These are phyloP conservation scores for Orychophragmus violaceus DNA, from an alignment of 345 rosid species.

Conservation along the genomic window DNA sequence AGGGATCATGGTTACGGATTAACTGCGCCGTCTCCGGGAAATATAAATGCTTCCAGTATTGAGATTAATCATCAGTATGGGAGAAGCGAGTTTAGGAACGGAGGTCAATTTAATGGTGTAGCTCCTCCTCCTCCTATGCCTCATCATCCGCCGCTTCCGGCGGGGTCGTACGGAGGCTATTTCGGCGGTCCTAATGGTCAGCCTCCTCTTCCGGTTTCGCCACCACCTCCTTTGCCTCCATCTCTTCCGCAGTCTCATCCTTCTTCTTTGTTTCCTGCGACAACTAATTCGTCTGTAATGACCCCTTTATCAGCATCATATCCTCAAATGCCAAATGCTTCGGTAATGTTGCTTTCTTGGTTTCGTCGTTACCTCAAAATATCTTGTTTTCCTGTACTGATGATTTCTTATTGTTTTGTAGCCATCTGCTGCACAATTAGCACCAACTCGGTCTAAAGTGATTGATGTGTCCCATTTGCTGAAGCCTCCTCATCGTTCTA, in stretches of 20 bases:
- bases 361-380: neutral
- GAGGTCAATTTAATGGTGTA: conserved; percentile 15
- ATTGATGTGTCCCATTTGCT: conserved; percentile 69
- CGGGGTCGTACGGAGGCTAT: conserved; percentile 25
- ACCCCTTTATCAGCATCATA: conserved; percentile 13
- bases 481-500: conserved; percentile 54
- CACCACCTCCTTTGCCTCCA: conserved; percentile 61
- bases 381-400: conserved; percentile 21
- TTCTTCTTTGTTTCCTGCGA: conserved; percentile 54
- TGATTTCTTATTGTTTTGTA: conserved; percentile 24
- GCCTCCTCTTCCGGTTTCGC: conserved; percentile 59
- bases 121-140: conserved; percentile 21
- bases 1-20: conserved; percentile 64
- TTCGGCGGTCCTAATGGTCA: conserved; percentile 24
- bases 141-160: no score
- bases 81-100: no score
- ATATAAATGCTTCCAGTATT: conserved; percentile 22
- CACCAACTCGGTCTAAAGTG: conserved; percentile 39
- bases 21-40: conserved; percentile 12
- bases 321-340: conserved; percentile 27
- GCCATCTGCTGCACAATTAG: conserved; percentile 32
- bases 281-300: conserved; percentile 27
- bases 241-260: no score
- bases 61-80: conserved; percentile 19
- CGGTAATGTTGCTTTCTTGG: conserved; percentile 11